A percentile compares a stretch with the other conserved stretches of the same genome.
These are phyloP conservation scores for Xylaria sp. DNA, from an alignment of 2,329 filamentous ascomycete species.

Conservation along the genomic window DNA sequence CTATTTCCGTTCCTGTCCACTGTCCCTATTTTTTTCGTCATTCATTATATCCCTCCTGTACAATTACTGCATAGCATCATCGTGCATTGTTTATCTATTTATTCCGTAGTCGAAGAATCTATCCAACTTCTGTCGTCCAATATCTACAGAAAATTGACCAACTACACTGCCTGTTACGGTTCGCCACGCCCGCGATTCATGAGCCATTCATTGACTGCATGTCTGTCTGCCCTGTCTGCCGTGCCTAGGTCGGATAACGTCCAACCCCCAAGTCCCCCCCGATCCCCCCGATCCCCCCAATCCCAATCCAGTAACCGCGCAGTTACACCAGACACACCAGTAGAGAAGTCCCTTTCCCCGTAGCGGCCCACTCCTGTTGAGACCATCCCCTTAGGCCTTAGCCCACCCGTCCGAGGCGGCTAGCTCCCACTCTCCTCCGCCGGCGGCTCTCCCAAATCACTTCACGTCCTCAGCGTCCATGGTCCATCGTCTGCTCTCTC, in stretches of 20 bases:
- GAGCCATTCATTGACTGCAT: neutral
- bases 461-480: slow-evolving; percentile 15
- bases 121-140: slow-evolving; percentile 1
- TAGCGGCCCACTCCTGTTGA: slow-evolving; percentile 33
- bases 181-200: slow-evolving; percentile 9
- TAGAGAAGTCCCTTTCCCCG: slow-evolving; percentile 18
- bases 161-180: neutral
- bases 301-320: slow-evolving; percentile 9
- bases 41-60: slow-evolving; percentile 9
- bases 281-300: neutral
- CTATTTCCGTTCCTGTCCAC: neutral
- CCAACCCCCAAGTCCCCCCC: neutral
- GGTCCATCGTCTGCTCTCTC: slow-evolving; percentile 14
- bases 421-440: slow-evolving; percentile 17
- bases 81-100: slow-evolving; percentile 13
- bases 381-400: slow-evolving; percentile 20
- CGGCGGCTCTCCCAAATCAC: slow-evolving; percentile 15
- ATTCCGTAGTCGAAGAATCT: neutral
- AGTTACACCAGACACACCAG: slow-evolving; percentile 7
- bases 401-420: slow-evolving; percentile 24
- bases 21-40: neutral
- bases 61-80: slow-evolving; percentile 1
- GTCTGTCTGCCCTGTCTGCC: no score
- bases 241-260: slow-evolving; percentile 8
- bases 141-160: neutral